Evolutionary conservation across 305 asterid genomes (phyloP).

Genomic region (Fraxinus greggii): DNA sequence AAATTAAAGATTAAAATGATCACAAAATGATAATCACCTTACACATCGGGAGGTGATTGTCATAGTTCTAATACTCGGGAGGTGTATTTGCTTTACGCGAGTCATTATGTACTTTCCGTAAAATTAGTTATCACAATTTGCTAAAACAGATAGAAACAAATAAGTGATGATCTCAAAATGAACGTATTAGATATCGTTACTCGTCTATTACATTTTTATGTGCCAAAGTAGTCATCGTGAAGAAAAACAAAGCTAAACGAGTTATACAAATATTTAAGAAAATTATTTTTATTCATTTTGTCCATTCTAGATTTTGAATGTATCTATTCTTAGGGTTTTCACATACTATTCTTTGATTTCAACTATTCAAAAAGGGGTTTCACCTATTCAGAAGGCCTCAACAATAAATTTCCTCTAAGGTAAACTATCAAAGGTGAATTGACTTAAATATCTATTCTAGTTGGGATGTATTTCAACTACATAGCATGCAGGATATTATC

Average conservation of each 20-base stretch:
- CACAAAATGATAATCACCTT: too few species aligned
- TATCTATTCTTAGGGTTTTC: background rate
- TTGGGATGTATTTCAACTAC: background rate
- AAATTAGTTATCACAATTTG: background rate
- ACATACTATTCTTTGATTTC: background rate
- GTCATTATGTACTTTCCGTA: background rate
- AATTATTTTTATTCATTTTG: background rate
- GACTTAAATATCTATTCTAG: background rate
- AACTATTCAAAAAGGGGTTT: background rate
- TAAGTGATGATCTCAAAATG: too few species aligned
- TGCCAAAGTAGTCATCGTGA: background rate
- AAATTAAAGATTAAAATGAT: too few species aligned
- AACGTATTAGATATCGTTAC: background rate
- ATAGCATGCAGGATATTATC: too few species aligned
- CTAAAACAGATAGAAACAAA: background rate
- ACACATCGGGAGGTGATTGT: too few species aligned
- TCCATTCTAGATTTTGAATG: background rate
- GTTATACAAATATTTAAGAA: background rate
- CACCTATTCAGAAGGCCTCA: background rate
- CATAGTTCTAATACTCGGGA: background rate
- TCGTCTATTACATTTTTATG: background rate
- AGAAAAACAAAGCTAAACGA: background rate
- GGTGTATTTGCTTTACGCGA: background rate
- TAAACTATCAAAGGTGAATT: background rate
- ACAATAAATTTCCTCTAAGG: background rate